Percentiles rank a stretch among this genome's conserved stretches.
Evolutionary conservation across 495 filamentous ascomycete genomes (phyloP).

Genomic region (Hypoxylon crocopeplum): DNA sequence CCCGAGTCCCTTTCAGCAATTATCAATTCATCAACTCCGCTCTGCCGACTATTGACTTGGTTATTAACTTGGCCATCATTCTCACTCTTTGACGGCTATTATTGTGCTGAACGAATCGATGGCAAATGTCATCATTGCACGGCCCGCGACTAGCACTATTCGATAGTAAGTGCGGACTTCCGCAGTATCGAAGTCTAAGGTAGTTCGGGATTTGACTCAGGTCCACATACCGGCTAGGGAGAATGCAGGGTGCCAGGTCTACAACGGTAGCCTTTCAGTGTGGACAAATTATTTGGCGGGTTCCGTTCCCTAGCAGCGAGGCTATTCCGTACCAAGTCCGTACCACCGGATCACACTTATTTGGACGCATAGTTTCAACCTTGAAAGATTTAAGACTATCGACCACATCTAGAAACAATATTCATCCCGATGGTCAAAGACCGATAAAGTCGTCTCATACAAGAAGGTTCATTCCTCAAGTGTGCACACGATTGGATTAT

Average conservation of each 20-base stretch:
- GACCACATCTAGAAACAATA: too few species aligned
- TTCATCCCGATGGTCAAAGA: too few species aligned
- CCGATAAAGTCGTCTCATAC: too few species aligned
- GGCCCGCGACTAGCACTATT: constrained; percentile 8
- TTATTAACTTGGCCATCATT: too few species aligned
- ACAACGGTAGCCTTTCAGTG: too few species aligned
- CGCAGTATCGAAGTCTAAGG: too few species aligned
- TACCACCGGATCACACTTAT: constrained; percentile 12
- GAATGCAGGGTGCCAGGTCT: too few species aligned
- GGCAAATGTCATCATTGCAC: constrained; percentile 2
- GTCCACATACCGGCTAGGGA: constrained; percentile 4
- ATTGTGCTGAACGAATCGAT: constrained; percentile 6
- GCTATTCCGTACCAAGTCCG: constrained; percentile 14
- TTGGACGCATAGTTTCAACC: neutral
- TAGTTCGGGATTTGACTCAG: neutral
- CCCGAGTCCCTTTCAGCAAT: neutral
- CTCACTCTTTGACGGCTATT: neutral
- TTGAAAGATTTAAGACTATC: too few species aligned
- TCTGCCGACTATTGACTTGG: constrained; percentile 10
- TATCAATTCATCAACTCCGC: constrained; percentile 17
- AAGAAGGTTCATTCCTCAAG: too few species aligned
- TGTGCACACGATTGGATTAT: too few species aligned
- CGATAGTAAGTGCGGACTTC: neutral
- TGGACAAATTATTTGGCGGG: too few species aligned
- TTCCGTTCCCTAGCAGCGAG: constrained; percentile 9